Percentiles rank a stretch among this genome's conserved stretches.
Evolutionary conservation across 2,329 filamentous ascomycete species (phyloP).

Genomic region (Monilinia laxa): DNA sequence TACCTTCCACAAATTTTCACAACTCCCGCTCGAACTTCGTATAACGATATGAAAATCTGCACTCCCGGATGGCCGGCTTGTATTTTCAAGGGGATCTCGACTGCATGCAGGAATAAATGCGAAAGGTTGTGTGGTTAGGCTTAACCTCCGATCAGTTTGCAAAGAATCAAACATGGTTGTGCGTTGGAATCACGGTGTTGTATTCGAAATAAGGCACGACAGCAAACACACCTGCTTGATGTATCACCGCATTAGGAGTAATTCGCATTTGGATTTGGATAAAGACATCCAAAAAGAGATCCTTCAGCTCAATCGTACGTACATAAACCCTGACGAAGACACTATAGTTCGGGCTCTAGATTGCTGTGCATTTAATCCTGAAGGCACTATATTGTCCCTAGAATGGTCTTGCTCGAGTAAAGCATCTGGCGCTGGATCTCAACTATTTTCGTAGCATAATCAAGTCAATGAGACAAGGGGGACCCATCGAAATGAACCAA

Average conservation of each 20-base stretch:
- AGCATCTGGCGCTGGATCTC: not conserved
- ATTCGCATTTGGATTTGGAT: no score
- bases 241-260: no score
- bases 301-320: not conserved
- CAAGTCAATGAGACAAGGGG: accelerated
- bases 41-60: conserved; percentile 6
- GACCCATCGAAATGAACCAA: not conserved
- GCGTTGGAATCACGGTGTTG: no score
- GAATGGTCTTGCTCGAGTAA: not conserved
- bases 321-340: not conserved
- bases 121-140: not conserved
- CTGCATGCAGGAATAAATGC: not conserved
- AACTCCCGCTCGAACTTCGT: not conserved
- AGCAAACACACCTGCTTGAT: no score
- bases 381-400: not conserved
- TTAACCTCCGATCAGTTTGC: not conserved
- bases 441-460: no score
- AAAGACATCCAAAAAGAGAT: no score
- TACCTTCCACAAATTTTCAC: not conserved
- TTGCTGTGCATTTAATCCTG: no score
- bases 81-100: not conserved
- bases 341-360: no score
- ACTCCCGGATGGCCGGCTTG: not conserved
- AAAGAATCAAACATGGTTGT: not conserved
- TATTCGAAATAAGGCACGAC: not conserved